Conservation (phyloP, 139 green algal genomes). For the Chlamydomonas sp. region DNA sequence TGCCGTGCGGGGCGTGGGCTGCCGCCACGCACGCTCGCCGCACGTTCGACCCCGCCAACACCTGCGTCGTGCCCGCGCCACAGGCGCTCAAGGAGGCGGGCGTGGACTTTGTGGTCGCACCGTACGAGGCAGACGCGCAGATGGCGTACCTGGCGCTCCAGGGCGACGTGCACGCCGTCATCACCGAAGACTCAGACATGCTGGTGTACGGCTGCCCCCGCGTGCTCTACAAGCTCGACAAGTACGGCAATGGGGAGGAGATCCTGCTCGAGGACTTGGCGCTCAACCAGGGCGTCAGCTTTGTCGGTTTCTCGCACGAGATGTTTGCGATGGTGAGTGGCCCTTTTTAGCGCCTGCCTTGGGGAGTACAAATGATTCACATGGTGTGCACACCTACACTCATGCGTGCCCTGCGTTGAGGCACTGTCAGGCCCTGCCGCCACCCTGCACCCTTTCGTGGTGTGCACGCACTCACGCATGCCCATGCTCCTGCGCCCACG, state of each 20-base stretch:
- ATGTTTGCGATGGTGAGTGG: conserved; percentile 76
- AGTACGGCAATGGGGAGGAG: conserved; percentile 66
- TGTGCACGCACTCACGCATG: too few species aligned
- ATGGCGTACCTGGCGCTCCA: conserved; percentile 77
- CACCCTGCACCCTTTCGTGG: too few species aligned
- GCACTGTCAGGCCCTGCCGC: too few species aligned
- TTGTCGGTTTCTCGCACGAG: conserved; percentile 63
- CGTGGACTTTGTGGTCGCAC: conserved; percentile 84
- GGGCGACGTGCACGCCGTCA: conserved; percentile 71
- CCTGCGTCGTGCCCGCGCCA: too few species aligned
- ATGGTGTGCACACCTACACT: too few species aligned
- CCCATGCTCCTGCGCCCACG: conserved; percentile 3
- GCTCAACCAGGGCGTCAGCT: conserved; percentile 44
- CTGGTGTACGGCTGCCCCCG: conserved; percentile 85
- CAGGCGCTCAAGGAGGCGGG: conserved; percentile 55
- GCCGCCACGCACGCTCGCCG: too few species aligned
- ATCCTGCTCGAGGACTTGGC: conserved; percentile 55
- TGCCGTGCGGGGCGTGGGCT: too few species aligned
- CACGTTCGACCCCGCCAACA: too few species aligned
- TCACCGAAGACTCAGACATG: conserved; percentile 97
- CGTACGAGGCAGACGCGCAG: conserved; percentile 96
- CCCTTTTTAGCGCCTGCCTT: too few species aligned
- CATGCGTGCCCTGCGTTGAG: too few species aligned
- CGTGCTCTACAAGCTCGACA: conserved; percentile 94
- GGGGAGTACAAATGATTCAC: too few species aligned